Evolutionary conservation across 305 asterid species (phyloP).

Genomic region (Caryopteris hybrid): DNA sequence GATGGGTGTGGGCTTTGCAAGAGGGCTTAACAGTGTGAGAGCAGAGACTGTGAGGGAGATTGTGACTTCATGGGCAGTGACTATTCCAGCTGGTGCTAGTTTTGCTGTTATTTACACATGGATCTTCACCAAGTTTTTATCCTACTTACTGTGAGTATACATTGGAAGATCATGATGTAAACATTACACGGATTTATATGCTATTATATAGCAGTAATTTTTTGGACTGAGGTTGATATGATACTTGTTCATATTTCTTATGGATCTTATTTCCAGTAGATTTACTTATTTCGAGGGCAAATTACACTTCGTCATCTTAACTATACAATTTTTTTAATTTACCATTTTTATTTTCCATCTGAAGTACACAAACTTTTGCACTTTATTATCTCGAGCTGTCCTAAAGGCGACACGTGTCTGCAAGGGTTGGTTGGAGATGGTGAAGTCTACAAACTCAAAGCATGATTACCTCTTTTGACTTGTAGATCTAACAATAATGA

Average conservation of each 20-base stretch:
- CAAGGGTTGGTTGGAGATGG: no score
- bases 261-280: not conserved
- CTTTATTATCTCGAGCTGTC: no score
- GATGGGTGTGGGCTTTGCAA: conserved; percentile 93
- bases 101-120: conserved; percentile 78
- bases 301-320: no score
- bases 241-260: not conserved
- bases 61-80: conserved; percentile 82
- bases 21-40: conserved; percentile 84
- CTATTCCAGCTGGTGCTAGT: conserved; percentile 78
- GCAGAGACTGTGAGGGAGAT: conserved; percentile 93
- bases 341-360: no score
- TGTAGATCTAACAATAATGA: no score
- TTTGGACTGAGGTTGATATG: conserved; percentile 18
- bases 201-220: not conserved
- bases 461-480: no score
- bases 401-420: no score
- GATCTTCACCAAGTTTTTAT: conserved; percentile 68
- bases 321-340: no score
- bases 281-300: not conserved
- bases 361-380: no score
- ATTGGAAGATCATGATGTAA: not conserved
- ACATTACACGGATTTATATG: not conserved
- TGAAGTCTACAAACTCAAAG: no score
- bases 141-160: conserved; percentile 41